Base-by-base conservation (phyloP, 2,329 filamentous ascomycete species). In the Emericellopsis cladophorae region DNA sequence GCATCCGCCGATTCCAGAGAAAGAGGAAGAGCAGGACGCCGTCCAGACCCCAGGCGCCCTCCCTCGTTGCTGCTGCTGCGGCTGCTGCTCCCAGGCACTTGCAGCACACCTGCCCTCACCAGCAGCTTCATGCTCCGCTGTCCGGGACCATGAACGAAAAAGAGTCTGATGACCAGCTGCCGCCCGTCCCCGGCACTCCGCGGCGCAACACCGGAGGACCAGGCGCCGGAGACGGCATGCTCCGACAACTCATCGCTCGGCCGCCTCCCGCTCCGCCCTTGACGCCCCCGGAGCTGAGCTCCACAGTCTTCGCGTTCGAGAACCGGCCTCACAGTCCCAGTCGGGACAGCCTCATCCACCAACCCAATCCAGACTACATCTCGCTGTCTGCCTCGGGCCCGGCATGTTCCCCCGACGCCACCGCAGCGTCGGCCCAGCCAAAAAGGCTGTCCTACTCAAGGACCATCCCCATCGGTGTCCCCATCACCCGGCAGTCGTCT, bases 321-420 rank as follows among this genome's bases (percentile, higher is more conserved):
- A 48, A 48, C 22, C 15, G 37, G 6, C 33, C 32, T 7, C 38
- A 43, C 29, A 33, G 36, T 7, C 38, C 41, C 29, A 33, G 36
- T 29, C 50, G 52, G 24, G 56, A 60, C 44, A 59, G 53, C 43
- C 61, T 61, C 45, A 66, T 72, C 44, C 61, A 68, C 46, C 68
- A 70, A 45, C 63, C 66, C 3, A 69, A 71, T 45, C 68, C 68
- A 1, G 67, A 72, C 46, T 71, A 71, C 54, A 51, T 53, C 31
- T 46, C 53, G 34, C 39, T 49, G 12, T 45, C 54, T 10, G 47
- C 53, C 29, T 29, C 56, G 10, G 18, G 16, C 15, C 6, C 29
- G 7, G 31, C 26, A 18, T 16, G 29, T 12, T 16, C 12, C 23
- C 22, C 18, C 15, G 15, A 26, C 36, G 22, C 40, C 2, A 26